Conservation (phyloP, 306 rosid genomes). For the Citrullus mucosospermus region DNA sequence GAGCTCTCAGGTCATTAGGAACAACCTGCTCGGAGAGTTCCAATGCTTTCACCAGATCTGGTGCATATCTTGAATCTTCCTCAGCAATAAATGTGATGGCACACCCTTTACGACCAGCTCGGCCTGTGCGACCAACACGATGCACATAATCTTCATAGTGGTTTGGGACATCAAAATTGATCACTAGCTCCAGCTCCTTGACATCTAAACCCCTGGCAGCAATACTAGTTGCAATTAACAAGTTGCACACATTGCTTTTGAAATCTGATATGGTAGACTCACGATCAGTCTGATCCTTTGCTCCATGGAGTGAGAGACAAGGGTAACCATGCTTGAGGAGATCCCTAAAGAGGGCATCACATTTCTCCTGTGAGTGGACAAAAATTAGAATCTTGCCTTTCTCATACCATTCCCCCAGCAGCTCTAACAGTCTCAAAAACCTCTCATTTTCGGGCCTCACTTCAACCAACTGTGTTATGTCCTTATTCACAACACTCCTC, state of each 20-base stretch:
- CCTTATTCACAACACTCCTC: slow-evolving; percentile 92
- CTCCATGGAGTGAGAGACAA: slow-evolving; percentile 82
- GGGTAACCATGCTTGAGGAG: slow-evolving; percentile 69
- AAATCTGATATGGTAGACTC: slow-evolving; percentile 89
- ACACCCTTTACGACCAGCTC: slow-evolving; percentile 91
- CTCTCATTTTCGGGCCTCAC: slow-evolving; percentile 75
- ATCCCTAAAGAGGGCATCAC: slow-evolving; percentile 80
- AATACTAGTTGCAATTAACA: slow-evolving; percentile 76
- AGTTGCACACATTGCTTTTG: slow-evolving; percentile 77
- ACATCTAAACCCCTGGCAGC: slow-evolving; percentile 94
- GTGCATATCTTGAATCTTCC: slow-evolving; percentile 84
- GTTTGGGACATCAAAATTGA: slow-evolving; percentile 82
- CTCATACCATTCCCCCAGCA: slow-evolving; percentile 89
- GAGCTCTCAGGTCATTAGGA: slow-evolving; percentile 75
- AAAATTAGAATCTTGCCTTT: slow-evolving; percentile 84
- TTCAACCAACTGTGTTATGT: slow-evolving; percentile 72
- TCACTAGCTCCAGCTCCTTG: slow-evolving; percentile 88
- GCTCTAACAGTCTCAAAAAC: slow-evolving; percentile 68
- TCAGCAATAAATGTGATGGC: slow-evolving; percentile 83
- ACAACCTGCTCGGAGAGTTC: slow-evolving; percentile 87
- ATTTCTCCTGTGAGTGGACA: slow-evolving; percentile 87
- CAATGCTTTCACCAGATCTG: slow-evolving; percentile 80
- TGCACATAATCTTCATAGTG: slow-evolving; percentile 97
- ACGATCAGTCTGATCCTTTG: slow-evolving; percentile 86
- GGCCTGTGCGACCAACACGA: slow-evolving; percentile 93